Evolutionary conservation across 495 filamentous ascomycete genomes (phyloP).

Genomic region (Usnea hakonensis): DNA sequence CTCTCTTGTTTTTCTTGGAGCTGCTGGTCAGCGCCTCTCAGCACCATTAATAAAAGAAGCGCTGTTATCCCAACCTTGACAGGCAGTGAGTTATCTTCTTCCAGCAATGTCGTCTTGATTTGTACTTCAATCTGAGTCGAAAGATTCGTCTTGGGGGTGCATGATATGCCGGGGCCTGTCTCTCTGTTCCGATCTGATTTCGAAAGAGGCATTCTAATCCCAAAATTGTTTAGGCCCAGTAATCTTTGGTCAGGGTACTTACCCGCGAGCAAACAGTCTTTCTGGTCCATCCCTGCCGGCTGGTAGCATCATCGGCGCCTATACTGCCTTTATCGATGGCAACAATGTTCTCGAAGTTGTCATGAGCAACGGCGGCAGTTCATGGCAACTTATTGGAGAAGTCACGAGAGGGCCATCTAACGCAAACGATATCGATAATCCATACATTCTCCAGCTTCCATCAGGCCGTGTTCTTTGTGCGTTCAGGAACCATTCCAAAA

Average conservation of each 20-base stretch:
- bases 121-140: too few species aligned
- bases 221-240: too few species aligned
- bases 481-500: slow-evolving; percentile 44
- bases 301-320: slow-evolving; percentile 38
- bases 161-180: too few species aligned
- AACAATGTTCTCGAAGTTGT: slow-evolving; percentile 33
- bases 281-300: slow-evolving; percentile 17
- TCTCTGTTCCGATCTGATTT: too few species aligned
- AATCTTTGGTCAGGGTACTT: slow-evolving; percentile 36
- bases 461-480: slow-evolving; percentile 39
- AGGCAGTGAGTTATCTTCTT: too few species aligned
- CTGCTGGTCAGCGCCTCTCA: slow-evolving; percentile 11
- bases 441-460: slow-evolving; percentile 40
- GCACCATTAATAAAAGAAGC: not conserved
- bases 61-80: slow-evolving; percentile 13
- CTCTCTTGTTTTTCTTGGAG: not conserved
- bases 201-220: too few species aligned
- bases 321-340: slow-evolving; percentile 30
- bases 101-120: too few species aligned
- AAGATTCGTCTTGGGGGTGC: too few species aligned
- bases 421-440: slow-evolving; percentile 44
- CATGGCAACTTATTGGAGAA: slow-evolving; percentile 34
- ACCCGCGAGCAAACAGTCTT: slow-evolving; percentile 42
- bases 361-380: slow-evolving; percentile 36
- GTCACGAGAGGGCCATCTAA: slow-evolving; percentile 23